Evolutionary conservation across 192 early-diverging fungal species (phyloP).

Genomic region (Pilobolus umbonatus): DNA sequence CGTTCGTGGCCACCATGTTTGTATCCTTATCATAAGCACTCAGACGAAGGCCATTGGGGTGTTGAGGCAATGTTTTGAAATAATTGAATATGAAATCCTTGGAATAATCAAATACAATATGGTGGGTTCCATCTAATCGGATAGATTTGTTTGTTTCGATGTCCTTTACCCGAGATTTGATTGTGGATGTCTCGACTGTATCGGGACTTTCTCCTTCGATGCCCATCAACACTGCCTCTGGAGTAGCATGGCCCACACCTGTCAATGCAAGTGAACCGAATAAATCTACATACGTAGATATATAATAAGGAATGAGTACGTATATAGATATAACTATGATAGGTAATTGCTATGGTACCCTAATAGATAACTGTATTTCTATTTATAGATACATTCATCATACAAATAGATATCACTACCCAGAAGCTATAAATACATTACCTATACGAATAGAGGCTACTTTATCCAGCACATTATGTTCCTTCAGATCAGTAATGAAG

Average conservation of each 20-base stretch:
- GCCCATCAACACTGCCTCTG: constrained; percentile 81
- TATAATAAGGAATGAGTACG: not conserved
- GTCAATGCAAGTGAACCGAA: constrained; percentile 93
- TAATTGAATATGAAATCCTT: constrained; percentile 85
- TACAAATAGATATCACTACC: no score
- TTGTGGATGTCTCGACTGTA: constrained; percentile 76
- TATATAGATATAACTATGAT: no score
- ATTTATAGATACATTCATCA: not conserved
- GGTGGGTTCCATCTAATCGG: constrained; percentile 64
- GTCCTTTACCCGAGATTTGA: constrained; percentile 65
- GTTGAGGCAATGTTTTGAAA: constrained; percentile 80
- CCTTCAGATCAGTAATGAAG: constrained; percentile 83
- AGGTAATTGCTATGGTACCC: no score
- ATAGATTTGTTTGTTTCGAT: constrained; percentile 74
- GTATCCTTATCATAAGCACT: constrained; percentile 75
- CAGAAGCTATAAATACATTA: constrained; percentile 17
- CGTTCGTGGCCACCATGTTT: constrained; percentile 86
- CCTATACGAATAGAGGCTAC: constrained; percentile 28
- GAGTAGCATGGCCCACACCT: constrained; percentile 91
- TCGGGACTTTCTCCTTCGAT: constrained; percentile 90
- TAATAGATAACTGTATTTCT: no score
- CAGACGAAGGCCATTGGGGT: constrained; percentile 96
- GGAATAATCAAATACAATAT: constrained; percentile 76
- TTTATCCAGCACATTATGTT: constrained; percentile 57
- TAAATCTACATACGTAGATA: constrained; percentile 70